Conservation (phyloP, 108 stramenopile genomes). For the Skeletonema marinoi region DNA sequence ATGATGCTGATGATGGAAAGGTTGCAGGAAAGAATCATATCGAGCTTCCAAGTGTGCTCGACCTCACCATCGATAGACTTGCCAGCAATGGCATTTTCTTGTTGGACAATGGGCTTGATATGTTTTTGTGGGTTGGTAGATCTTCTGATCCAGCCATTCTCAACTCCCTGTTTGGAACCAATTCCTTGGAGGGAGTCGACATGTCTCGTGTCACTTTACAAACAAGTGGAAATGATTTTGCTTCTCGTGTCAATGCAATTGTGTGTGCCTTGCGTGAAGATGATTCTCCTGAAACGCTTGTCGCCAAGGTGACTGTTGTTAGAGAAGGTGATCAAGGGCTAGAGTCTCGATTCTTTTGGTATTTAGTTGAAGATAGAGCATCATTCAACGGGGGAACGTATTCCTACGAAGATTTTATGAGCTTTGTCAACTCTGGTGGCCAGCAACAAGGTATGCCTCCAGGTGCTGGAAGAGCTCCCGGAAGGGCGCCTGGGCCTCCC, state of each 20-base stretch:
- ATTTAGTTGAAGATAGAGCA: conserved; percentile 95
- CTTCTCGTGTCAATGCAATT: conserved; percentile 79
- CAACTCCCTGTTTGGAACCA: conserved; percentile 84
- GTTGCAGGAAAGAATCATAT: conserved; percentile 74
- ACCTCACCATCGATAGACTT: conserved; percentile 83
- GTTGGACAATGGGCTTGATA: conserved; percentile 93
- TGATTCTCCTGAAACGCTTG: conserved; percentile 50
- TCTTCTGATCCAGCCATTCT: conserved; percentile 77
- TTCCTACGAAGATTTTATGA: conserved; percentile 91
- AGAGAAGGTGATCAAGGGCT: conserved; percentile 89
- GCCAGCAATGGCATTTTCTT: conserved; percentile 88
- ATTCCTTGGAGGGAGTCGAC: conserved; percentile 87
- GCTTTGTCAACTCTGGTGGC: conserved; percentile 57
- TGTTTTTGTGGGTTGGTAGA: conserved; percentile 96
- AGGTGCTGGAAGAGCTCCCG: neutral
- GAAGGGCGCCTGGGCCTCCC: neutral
- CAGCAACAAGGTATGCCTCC: conserved; percentile 33
- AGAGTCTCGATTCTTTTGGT: conserved; percentile 93
- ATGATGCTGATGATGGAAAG: conserved; percentile 39
- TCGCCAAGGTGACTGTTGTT: conserved; percentile 82
- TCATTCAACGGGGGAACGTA: conserved; percentile 92
- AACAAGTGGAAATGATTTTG: conserved; percentile 71
- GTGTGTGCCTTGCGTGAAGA: conserved; percentile 84
- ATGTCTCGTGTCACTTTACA: conserved; percentile 53
- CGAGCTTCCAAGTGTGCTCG: conserved; percentile 75